phyloP scores from a whole-genome alignment of 352 stramenopile genomes.

The Pythium folliculosum region DNA sequence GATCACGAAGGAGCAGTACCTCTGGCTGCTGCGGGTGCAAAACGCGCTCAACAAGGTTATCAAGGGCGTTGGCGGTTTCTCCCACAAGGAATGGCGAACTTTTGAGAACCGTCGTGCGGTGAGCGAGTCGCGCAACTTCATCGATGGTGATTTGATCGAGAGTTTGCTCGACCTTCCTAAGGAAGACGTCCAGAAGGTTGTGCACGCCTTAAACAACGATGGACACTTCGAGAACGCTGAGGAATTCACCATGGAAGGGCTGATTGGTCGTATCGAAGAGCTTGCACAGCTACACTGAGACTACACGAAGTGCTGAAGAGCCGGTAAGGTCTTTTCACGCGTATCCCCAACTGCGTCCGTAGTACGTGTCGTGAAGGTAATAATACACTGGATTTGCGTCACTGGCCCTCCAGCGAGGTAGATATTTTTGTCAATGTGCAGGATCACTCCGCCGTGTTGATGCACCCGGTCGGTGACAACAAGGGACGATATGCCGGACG shows the following conservation, averaged over 20 bases:
- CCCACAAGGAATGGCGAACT: slow-evolving; percentile 92
- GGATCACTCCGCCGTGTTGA: too few species aligned
- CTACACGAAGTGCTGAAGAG: not conserved
- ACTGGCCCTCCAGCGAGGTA: not conserved
- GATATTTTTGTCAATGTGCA: slow-evolving; percentile 2
- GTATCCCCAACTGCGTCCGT: not conserved
- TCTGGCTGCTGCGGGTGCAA: slow-evolving; percentile 91
- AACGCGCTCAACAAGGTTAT: slow-evolving; percentile 88
- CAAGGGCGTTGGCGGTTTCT: slow-evolving; percentile 91
- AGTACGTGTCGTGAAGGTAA: not conserved
- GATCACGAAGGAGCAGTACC: slow-evolving; percentile 90
- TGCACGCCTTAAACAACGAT: slow-evolving; percentile 92
- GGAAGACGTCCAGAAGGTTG: slow-evolving; percentile 87
- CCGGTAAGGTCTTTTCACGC: not conserved
- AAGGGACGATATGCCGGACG: slow-evolving; percentile 8
- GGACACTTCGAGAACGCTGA: slow-evolving; percentile 66
- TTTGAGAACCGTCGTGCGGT: slow-evolving; percentile 90
- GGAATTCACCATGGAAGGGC: slow-evolving; percentile 62
- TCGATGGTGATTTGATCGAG: slow-evolving; percentile 96
- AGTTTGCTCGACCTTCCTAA: slow-evolving; percentile 94
- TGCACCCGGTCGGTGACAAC: not conserved
- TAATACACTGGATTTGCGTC: not conserved
- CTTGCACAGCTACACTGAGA: slow-evolving; percentile 72
- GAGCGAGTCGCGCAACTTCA: slow-evolving; percentile 91
- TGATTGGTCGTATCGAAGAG: slow-evolving; percentile 77